A percentile compares a stretch with the other conserved stretches of the same genome.
Evolutionary conservation across 169 alveolate genomes (phyloP).

Genomic region (Cryptosporidium ubiquitum): DNA sequence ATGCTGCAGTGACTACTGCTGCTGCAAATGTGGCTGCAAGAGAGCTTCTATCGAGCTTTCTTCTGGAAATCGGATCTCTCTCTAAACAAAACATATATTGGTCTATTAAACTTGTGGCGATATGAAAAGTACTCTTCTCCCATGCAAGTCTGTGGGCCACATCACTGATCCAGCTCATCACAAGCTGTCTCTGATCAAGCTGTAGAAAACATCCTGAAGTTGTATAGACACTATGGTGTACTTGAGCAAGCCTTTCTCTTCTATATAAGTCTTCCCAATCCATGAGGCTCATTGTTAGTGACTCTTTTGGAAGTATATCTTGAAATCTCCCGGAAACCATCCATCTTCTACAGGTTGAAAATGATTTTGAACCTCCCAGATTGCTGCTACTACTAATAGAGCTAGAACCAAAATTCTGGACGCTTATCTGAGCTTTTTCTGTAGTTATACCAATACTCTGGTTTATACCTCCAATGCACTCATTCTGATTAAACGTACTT

Average conservation of each 20-base stretch:
- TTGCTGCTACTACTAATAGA: neutral
- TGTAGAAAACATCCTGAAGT: slow-evolving; percentile 52
- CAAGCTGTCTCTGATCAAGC: slow-evolving; percentile 54
- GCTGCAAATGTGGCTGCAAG: slow-evolving; percentile 70
- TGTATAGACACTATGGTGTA: slow-evolving; percentile 59
- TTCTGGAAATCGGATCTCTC: slow-evolving; percentile 46
- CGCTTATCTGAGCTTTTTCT: neutral
- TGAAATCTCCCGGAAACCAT: slow-evolving; percentile 63
- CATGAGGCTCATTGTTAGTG: slow-evolving; percentile 50
- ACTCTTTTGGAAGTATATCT: slow-evolving; percentile 59
- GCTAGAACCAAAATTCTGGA: slow-evolving; percentile 1
- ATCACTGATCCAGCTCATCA: slow-evolving; percentile 70
- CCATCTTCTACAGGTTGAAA: slow-evolving; percentile 61
- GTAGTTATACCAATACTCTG: neutral
- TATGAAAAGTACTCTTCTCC: slow-evolving; percentile 64
- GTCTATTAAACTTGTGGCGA: slow-evolving; percentile 51
- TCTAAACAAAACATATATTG: slow-evolving; percentile 58
- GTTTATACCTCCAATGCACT: neutral
- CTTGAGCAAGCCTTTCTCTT: slow-evolving; percentile 63
- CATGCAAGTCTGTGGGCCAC: slow-evolving; percentile 68
- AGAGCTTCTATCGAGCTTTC: slow-evolving; percentile 45
- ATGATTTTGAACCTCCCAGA: slow-evolving; percentile 42
- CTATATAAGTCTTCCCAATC: slow-evolving; percentile 72
- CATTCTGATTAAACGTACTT: slow-evolving; percentile 1
- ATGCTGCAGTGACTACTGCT: slow-evolving; percentile 66